A percentile compares a stretch with the other conserved stretches of the same genome.
phyloP scores from a whole-genome alignment of 1,139 yeast species.

The Ogataea hybrid region DNA sequence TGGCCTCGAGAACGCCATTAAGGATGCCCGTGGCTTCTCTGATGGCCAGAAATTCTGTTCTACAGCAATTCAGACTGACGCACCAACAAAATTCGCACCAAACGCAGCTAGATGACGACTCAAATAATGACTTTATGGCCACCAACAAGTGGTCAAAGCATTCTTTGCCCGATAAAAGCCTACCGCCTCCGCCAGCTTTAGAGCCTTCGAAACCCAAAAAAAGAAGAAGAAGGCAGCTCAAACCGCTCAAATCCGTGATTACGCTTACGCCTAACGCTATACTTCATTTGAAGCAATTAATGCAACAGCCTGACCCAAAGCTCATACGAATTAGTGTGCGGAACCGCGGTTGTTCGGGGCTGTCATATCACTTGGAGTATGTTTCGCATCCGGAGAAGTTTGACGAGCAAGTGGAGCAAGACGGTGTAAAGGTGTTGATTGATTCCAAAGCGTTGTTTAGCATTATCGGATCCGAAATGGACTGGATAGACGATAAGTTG shows the following conservation, averaged over 20 bases:
- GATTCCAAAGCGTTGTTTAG: constrained; percentile 95
- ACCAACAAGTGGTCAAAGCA: constrained; percentile 20
- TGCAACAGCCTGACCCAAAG: constrained; percentile 83
- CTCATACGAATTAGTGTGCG: constrained; percentile 90
- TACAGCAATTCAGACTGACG: neutral
- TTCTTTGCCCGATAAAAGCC: constrained; percentile 11
- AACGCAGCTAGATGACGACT: constrained; percentile 2
- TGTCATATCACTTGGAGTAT: constrained; percentile 87
- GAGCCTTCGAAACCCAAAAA: constrained; percentile 30
- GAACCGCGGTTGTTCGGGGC: constrained; percentile 95
- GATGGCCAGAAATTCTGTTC: neutral
- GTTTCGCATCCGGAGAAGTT: constrained; percentile 88
- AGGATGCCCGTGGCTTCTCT: neutral
- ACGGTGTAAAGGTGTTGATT: constrained; percentile 87
- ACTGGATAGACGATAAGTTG: constrained; percentile 93
- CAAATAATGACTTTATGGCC: constrained; percentile 3
- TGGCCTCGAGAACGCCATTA: constrained; percentile 1
- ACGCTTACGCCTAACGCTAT: constrained; percentile 75
- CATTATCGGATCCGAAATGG: constrained; percentile 97
- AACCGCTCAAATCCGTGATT: constrained; percentile 87
- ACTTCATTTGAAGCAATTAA: constrained; percentile 60
- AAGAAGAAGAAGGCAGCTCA: constrained; percentile 62
- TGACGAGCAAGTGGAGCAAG: constrained; percentile 90
- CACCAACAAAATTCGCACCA: constrained; percentile 4
- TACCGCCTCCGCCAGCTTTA: neutral